phyloP scores from a whole-genome alignment of 208 protist species.

The Acanthamoeba triangularis region DNA sequence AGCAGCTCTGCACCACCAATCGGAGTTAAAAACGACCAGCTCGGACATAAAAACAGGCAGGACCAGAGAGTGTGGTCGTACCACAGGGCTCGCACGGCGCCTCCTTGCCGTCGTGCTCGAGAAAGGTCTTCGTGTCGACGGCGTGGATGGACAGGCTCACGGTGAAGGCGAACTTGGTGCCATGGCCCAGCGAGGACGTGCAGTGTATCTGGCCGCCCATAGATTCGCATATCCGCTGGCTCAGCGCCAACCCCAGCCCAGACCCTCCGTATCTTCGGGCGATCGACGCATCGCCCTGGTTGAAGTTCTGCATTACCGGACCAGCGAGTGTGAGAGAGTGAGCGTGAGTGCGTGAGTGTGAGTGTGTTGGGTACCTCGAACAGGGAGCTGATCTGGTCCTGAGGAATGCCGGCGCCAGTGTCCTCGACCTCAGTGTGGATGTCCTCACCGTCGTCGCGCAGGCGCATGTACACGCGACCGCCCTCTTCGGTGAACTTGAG shows the following conservation, averaged over 20 bases:
- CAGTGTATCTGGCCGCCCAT: slow-evolving; percentile 49
- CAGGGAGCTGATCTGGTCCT: slow-evolving; percentile 61
- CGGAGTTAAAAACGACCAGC: background rate
- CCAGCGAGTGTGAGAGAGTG: background rate
- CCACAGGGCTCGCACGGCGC: background rate
- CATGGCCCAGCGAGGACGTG: background rate
- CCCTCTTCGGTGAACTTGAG: slow-evolving; percentile 73
- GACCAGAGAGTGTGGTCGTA: background rate
- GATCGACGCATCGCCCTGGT: slow-evolving; percentile 10
- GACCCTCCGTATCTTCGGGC: background rate
- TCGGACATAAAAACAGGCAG: background rate
- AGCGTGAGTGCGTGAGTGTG: background rate
- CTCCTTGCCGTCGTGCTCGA: background rate
- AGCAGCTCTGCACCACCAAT: background rate
- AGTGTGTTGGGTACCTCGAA: slow-evolving; percentile 54
- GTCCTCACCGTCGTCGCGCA: slow-evolving; percentile 6
- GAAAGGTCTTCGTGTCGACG: background rate
- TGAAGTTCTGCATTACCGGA: slow-evolving; percentile 24
- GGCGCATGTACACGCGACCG: background rate
- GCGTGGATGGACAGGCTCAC: background rate
- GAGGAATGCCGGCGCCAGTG: slow-evolving; percentile 82
- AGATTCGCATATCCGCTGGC: slow-evolving; percentile 29
- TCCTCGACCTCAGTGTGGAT: slow-evolving; percentile 79
- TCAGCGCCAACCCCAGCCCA: slow-evolving; percentile 46
- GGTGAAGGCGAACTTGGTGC: slow-evolving; percentile 57